Conservation (phyloP, 164 flowering plant species). For the Stephania japonica region DNA sequence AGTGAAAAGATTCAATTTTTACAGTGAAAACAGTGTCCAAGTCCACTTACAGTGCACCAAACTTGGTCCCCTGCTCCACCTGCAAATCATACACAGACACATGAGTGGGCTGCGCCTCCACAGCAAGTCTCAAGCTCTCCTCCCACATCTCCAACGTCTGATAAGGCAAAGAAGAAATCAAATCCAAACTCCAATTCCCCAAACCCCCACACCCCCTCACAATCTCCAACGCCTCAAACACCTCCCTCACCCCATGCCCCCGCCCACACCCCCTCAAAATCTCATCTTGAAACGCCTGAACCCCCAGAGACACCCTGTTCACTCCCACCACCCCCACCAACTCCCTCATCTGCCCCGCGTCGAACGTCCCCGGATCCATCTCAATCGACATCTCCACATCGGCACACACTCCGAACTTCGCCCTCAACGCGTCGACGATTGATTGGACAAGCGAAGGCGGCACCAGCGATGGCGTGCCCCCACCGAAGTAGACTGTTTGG, state of each 20-base stretch:
- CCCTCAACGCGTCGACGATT: conserved; percentile 49
- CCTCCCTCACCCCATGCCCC: conserved; percentile 75
- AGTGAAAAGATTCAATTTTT: too few species aligned
- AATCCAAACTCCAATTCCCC: conserved; percentile 92
- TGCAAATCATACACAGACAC: conserved; percentile 93
- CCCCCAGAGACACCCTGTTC: conserved; percentile 93
- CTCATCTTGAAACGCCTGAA: conserved; percentile 92
- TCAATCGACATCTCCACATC: conserved; percentile 84
- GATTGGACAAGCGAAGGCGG: too few species aligned
- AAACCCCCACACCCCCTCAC: conserved; percentile 47
- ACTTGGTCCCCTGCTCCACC: conserved; percentile 88
- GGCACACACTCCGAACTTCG: conserved; percentile 52
- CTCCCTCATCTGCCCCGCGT: conserved; percentile 44
- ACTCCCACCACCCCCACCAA: conserved; percentile 76
- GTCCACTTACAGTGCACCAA: conserved; percentile 64
- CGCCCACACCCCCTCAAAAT: conserved; percentile 77
- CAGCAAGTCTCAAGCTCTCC: conserved; percentile 53
- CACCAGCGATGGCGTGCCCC: conserved; percentile 94
- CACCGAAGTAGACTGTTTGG: conserved; percentile 83
- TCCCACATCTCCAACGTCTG: conserved; percentile 86
- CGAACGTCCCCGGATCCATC: conserved; percentile 97
- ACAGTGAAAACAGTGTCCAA: not conserved
- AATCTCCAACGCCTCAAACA: conserved; percentile 70
- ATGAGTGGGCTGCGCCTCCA: conserved; percentile 63
- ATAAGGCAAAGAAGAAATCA: conserved; percentile 86